Percentiles rank a stretch among this genome's conserved stretches.
phyloP scores from a whole-genome alignment of 208 protist species.

The Leishmania aethiopica region DNA sequence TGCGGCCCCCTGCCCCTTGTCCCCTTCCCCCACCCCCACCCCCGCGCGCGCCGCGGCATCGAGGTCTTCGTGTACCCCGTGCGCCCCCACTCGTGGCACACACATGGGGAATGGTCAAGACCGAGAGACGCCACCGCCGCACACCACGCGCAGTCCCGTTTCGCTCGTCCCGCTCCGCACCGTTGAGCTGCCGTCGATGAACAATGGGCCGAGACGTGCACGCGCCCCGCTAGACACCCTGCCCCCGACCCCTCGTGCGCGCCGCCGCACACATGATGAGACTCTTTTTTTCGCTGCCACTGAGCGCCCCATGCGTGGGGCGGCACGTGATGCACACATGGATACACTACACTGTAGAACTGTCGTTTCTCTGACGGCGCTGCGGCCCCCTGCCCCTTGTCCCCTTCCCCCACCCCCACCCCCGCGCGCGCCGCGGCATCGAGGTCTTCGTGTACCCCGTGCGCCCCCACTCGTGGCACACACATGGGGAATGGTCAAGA shows the following conservation, averaged over 20 bases:
- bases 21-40: not conserved
- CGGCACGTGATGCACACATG: constrained; percentile 18
- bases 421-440: not conserved
- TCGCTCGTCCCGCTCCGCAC: constrained; percentile 24
- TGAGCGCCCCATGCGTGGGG: not conserved
- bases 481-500: constrained; percentile 24
- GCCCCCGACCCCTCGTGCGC: not conserved
- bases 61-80: constrained; percentile 23
- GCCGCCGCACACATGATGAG: constrained; percentile 1
- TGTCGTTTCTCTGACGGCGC: constrained; percentile 13
- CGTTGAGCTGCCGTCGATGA: constrained; percentile 6
- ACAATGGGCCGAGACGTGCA: not conserved
- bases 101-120: constrained; percentile 6
- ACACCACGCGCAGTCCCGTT: constrained; percentile 11
- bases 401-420: not conserved
- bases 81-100: constrained; percentile 16
- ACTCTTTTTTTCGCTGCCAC: constrained; percentile 17
- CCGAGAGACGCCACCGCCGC: not conserved
- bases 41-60: not conserved
- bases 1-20: not conserved
- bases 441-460: constrained; percentile 23
- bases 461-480: constrained; percentile 16
- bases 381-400: not conserved
- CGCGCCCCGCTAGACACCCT: not conserved
- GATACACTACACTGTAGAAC: constrained; percentile 18